phyloP scores from a whole-genome alignment of 345 rosid genomes.

The Turnera subulata region DNA sequence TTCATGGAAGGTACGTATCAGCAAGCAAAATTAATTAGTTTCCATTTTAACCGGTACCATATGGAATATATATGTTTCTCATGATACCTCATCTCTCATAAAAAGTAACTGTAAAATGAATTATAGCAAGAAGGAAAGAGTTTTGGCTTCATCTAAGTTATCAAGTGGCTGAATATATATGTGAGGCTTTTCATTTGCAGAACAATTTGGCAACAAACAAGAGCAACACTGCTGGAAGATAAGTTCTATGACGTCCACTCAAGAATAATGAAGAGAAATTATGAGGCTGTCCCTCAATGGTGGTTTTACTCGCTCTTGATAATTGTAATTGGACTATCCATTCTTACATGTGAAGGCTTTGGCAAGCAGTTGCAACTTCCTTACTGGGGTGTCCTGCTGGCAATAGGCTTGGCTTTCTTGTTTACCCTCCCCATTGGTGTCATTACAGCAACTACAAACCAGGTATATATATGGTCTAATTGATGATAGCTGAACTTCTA shows the following conservation, averaged over 20 bases:
- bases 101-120: too few relatives aligned
- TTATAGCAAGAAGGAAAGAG: too few relatives aligned
- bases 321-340: conserved; percentile 38
- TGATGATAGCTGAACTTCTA: too few relatives aligned
- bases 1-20: conserved; percentile 54
- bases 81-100: too few relatives aligned
- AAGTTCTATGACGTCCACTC: conserved; percentile 61
- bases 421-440: conserved; percentile 80
- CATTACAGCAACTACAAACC: conserved; percentile 84
- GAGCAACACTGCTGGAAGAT: conserved; percentile 55
- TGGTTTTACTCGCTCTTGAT: conserved; percentile 58
- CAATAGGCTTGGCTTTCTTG: conserved; percentile 60
- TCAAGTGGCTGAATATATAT: too few relatives aligned
- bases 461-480: too few relatives aligned
- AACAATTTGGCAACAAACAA: conserved; percentile 54
- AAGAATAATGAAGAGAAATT: conserved; percentile 77
- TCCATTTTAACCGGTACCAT: too few relatives aligned
- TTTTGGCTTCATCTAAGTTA: too few relatives aligned
- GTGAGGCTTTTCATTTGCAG: too few relatives aligned
- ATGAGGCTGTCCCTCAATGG: conserved; percentile 76
- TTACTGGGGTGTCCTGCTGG: conserved; percentile 90
- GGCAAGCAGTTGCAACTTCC: conserved; percentile 72
- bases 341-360: conserved; percentile 73
- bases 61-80: too few relatives aligned
- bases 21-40: too few relatives aligned